Base-by-base conservation (phyloP, 1,284 basidiomycete species). In the Rhodotorula sp. region DNA sequence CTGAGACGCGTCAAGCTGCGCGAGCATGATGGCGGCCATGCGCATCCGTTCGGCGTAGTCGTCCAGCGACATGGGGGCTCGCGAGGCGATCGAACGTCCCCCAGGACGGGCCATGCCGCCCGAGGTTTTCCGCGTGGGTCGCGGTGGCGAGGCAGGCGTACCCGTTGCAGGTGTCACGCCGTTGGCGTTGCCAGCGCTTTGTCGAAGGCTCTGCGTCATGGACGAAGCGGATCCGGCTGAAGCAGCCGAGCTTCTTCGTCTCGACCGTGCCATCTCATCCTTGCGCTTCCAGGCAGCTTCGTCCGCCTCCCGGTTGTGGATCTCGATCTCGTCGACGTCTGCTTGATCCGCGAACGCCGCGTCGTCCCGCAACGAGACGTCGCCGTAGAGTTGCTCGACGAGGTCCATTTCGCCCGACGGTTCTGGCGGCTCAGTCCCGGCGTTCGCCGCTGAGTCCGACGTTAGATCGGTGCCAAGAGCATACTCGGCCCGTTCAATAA, bases 11-110 rank as follows among this genome's bases (percentile, higher is more conserved):
- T 95, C 97, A 57, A 99, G 86, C 82, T 99, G 95, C 2, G 95
- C 90, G 31, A 99, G 88, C 95, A 99, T 98, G 77, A 99, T 90
- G 5, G 97, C 95, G 2, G 95, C 95, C 16, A 94, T 98, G 21
- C 93, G 89, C 95, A 99, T 99, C 57, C 95, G 88, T 78, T 97
- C 92, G 0, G 95, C 95, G 80, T 99, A 99, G 77, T 99, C 95
- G 79, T 99, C 95, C 45, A 99, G 83, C 2, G 83, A 83, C 69
- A 84, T 82, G 14, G 81, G 77, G 2, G 78, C 79, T 57, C 81
- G 80, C 21, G 74, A 70, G 14, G 79, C 63, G 26, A 72, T 59
- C n/a, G 72, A 61, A 56, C 76, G 71, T 2, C 69, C 70, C 15
- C 63, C 62, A 16, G 73, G 70, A 19, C 62, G 63, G 2, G 68